Conservation (phyloP, 2,329 filamentous ascomycete genomes). For the Thelonectria discophora region DNA sequence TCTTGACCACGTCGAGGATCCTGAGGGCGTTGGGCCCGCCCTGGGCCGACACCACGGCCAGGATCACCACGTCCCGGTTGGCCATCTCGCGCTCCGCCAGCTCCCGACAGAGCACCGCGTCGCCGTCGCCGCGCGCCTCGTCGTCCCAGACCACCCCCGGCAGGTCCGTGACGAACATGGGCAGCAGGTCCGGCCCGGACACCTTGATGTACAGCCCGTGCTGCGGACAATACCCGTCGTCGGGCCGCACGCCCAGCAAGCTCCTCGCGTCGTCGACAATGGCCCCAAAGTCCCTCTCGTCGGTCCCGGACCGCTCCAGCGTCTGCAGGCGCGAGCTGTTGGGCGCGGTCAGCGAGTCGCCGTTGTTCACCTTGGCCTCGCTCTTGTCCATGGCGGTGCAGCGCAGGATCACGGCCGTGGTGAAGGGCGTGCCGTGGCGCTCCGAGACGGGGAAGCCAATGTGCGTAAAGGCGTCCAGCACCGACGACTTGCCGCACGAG, state of each 20-base stretch:
- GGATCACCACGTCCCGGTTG: conserved; percentile 11
- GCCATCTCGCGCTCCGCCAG: conserved; percentile 14
- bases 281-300: conserved; percentile 2
- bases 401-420: conserved; percentile 10
- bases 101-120: conserved; percentile 8
- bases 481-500: conserved; percentile 11
- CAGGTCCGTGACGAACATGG: conserved; percentile 11
- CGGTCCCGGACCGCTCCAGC: background rate
- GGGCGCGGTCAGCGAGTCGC: background rate
- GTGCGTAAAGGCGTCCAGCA: conserved; percentile 11
- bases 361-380: conserved; percentile 9
- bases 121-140: background rate
- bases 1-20: conserved; percentile 11
- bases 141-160: conserved; percentile 5
- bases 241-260: background rate
- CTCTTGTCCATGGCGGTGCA: conserved; percentile 3
- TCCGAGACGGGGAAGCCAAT: conserved; percentile 10
- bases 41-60: conserved; percentile 15
- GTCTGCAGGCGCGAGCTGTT: background rate
- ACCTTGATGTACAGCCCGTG: conserved; percentile 13
- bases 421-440: conserved; percentile 5
- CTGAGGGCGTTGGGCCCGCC: background rate
- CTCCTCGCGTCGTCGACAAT: background rate
- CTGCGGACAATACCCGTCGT: conserved; percentile 2
- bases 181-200: conserved; percentile 6